These are phyloP conservation scores for Colletotrichum liriopes DNA, from an alignment of 2,329 filamentous ascomycete genomes.

Conservation along the genomic window DNA sequence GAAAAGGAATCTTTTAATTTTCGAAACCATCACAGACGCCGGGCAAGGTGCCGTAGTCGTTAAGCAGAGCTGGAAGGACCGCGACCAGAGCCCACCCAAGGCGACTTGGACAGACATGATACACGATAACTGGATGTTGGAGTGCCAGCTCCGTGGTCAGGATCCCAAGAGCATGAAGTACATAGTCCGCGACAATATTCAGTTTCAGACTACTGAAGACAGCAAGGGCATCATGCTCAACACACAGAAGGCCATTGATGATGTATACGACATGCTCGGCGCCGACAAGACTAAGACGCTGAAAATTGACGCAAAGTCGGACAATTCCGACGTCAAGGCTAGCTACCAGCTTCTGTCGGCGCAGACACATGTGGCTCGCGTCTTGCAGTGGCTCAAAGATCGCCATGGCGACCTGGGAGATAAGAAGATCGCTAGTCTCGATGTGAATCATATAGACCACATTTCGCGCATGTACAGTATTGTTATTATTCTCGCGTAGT, in stretches of 20 bases:
- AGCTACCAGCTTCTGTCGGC: no score
- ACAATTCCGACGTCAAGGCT: no score
- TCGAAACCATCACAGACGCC: background rate
- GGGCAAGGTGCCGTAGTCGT: background rate
- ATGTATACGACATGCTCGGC: background rate
- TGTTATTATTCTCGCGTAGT: no score
- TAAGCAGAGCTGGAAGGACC: background rate
- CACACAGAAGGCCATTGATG: background rate
- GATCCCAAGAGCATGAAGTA: background rate
- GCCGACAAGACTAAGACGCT: no score
- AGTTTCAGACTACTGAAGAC: background rate
- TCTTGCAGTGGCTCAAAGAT: no score
- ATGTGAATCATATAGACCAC: no score
- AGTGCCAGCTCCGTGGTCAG: background rate
- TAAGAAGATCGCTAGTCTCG: no score
- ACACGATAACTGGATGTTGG: background rate
- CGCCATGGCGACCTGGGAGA: no score
- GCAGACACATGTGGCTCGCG: no score
- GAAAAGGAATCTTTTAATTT: rapidly evolving
- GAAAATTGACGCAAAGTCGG: no score
- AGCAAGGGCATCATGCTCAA: background rate
- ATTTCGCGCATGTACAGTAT: no score
- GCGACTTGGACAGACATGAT: background rate
- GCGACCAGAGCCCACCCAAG: background rate
- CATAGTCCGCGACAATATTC: background rate